These are phyloP conservation scores for Marchantia paleacea DNA, from an alignment of 225 moss, liverwort and hornwort species.

Conservation along the genomic window DNA sequence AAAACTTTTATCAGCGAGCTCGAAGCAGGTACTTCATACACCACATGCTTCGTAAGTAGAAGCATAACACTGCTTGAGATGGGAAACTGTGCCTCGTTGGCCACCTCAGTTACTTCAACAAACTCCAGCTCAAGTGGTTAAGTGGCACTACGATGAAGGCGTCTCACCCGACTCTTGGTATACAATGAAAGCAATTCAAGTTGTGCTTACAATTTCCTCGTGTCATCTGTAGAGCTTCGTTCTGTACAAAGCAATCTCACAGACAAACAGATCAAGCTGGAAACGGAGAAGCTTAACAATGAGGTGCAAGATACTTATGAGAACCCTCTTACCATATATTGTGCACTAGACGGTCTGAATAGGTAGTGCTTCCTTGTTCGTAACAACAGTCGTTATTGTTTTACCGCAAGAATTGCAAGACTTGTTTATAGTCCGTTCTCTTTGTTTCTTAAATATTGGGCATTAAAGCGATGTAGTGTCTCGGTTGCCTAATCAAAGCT, in stretches of 20 bases:
- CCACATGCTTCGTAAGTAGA: neutral
- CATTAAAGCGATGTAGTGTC: neutral
- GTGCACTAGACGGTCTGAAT: too few species aligned
- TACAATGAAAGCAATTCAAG: neutral
- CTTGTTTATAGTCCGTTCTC: too few species aligned
- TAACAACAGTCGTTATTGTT: neutral
- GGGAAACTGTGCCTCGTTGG: neutral
- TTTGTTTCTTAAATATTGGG: neutral
- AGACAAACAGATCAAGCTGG: slow-evolving; percentile 58
- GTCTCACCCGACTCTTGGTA: neutral
- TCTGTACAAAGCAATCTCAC: slow-evolving; percentile 67
- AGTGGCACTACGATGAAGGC: neutral
- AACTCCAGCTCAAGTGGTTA: neutral
- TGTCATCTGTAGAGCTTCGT: slow-evolving; percentile 57
- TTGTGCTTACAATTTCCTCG: neutral
- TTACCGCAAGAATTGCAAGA: neutral
- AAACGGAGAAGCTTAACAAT: slow-evolving; percentile 43
- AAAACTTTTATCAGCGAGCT: slow-evolving; percentile 57
- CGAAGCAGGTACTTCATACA: slow-evolving; percentile 52
- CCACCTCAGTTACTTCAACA: neutral
- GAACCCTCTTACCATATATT: too few species aligned
- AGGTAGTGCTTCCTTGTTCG: neutral
- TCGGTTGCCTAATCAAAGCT: neutral
- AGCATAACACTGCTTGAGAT: neutral
- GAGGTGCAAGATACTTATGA: slow-evolving; percentile 49